These are phyloP conservation scores for Santalum album DNA, from an alignment of 164 flowering plant genomes.

Conservation along the genomic window DNA sequence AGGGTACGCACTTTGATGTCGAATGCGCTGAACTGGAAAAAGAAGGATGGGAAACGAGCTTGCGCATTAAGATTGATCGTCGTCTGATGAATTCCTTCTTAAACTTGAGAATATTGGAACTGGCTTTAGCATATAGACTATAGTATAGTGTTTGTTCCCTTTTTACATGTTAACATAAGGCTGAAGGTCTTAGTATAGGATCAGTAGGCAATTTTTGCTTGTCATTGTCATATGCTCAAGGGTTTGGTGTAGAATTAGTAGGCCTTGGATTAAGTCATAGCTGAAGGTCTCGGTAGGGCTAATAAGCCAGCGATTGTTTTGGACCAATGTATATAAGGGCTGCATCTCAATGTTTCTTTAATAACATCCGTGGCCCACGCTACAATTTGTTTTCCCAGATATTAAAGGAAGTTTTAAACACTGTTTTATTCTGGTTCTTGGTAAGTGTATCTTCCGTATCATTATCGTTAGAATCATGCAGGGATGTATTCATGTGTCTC, in stretches of 20 bases:
- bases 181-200: conserved; percentile 22
- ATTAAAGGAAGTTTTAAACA: background rate
- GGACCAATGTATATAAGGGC: conserved; percentile 5
- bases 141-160: background rate
- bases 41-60: conserved; percentile 3
- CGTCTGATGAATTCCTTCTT: conserved; percentile 17
- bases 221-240: conserved; percentile 9
- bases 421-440: background rate
- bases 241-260: conserved; percentile 14
- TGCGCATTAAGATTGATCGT: conserved; percentile 15
- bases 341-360: conserved; percentile 3
- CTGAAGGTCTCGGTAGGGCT: background rate
- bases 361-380: background rate
- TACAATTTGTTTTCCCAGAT: background rate
- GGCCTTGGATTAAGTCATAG: conserved; percentile 3
- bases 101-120: too few relatives aligned
- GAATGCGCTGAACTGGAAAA: conserved; percentile 41
- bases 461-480: too few relatives aligned
- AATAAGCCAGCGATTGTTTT: background rate
- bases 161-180: conserved; percentile 6
- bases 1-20: conserved; percentile 61
- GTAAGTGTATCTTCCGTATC: too few relatives aligned
- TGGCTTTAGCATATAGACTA: background rate
- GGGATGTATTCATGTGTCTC: too few relatives aligned
- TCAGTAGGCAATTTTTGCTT: conserved; percentile 12